Evolutionary conservation across 1,139 yeast genomes (phyloP).

Genomic region (Hyphopichia wangnamkhiaoensis): DNA sequence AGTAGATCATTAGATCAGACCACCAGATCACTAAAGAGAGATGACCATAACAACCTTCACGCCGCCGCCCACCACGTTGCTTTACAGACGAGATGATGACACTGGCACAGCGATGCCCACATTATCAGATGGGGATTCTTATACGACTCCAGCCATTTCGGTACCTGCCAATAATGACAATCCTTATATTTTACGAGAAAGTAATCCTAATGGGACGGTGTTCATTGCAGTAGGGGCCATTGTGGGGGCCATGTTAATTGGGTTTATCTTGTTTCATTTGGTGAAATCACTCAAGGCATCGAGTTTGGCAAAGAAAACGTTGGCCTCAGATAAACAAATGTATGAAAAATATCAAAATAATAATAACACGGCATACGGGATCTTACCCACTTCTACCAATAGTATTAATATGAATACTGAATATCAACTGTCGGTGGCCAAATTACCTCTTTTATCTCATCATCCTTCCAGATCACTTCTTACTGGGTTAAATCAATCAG

Average conservation of each 20-base stretch:
- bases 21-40: too few species aligned
- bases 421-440: conserved; percentile 29
- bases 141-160: conserved; percentile 57
- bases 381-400: conserved; percentile 20
- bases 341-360: conserved; percentile 42
- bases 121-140: conserved; percentile 17
- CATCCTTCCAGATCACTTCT: conserved; percentile 21
- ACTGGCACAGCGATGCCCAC: conserved; percentile 18
- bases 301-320: conserved; percentile 37
- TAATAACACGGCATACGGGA: conserved; percentile 32
- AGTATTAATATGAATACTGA: conserved; percentile 20
- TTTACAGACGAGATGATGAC: conserved; percentile 11
- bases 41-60: conserved; percentile 1
- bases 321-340: conserved; percentile 31
- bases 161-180: conserved; percentile 62
- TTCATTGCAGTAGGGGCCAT: conserved; percentile 77
- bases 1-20: too few species aligned
- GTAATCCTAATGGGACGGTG: conserved; percentile 69
- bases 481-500: conserved; percentile 16
- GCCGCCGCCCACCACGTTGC: conserved; percentile 8
- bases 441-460: conserved; percentile 38
- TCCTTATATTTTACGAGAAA: conserved; percentile 59
- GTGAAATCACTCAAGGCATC: conserved; percentile 40
- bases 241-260: conserved; percentile 55
- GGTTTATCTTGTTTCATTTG: conserved; percentile 43